A percentile compares a stretch with the other conserved stretches of the same genome.
These are phyloP conservation scores for Lyophyllum atratum DNA, from an alignment of 768 basidiomycete species.

Conservation along the genomic window DNA sequence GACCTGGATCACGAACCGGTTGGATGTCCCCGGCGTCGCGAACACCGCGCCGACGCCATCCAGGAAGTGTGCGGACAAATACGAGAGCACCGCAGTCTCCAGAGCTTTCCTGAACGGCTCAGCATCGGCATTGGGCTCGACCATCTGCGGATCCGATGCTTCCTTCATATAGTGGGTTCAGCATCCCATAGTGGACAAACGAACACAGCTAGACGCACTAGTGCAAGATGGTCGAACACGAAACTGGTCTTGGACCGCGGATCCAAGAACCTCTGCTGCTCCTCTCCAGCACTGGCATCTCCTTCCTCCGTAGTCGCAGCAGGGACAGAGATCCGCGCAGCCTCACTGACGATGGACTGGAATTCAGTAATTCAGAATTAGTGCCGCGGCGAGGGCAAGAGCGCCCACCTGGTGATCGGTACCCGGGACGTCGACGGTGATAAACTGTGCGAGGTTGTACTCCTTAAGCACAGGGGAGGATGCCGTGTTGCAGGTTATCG, in stretches of 20 bases:
- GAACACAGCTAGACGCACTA: slow-evolving; percentile 50
- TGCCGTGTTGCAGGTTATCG: slow-evolving; percentile 73
- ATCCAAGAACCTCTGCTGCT: slow-evolving; percentile 70
- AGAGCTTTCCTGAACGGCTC: slow-evolving; percentile 81
- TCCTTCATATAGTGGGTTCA: slow-evolving; percentile 58
- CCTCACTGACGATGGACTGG: slow-evolving; percentile 80
- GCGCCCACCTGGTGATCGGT: slow-evolving; percentile 69
- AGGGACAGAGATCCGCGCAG: neutral
- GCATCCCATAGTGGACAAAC: slow-evolving; percentile 1
- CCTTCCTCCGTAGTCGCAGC: neutral
- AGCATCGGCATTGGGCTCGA: slow-evolving; percentile 60
- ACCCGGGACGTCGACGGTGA: slow-evolving; percentile 81
- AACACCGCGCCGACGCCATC: slow-evolving; percentile 80
- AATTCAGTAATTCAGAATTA: slow-evolving; percentile 8
- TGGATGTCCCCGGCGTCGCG: slow-evolving; percentile 44
- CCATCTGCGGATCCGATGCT: slow-evolving; percentile 69
- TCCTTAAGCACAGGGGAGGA: slow-evolving; percentile 76
- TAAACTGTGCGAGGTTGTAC: slow-evolving; percentile 90
- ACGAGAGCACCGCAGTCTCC: slow-evolving; percentile 64
- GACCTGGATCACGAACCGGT: slow-evolving; percentile 69
- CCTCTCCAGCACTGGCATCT: slow-evolving; percentile 26
- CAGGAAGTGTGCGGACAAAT: slow-evolving; percentile 80
- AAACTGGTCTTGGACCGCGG: slow-evolving; percentile 80
- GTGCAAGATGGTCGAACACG: slow-evolving; percentile 79
- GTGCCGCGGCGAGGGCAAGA: slow-evolving; percentile 1